Evolutionary conservation across 192 early-diverging fungal genomes (phyloP).

Genomic region (Podila epigama): DNA sequence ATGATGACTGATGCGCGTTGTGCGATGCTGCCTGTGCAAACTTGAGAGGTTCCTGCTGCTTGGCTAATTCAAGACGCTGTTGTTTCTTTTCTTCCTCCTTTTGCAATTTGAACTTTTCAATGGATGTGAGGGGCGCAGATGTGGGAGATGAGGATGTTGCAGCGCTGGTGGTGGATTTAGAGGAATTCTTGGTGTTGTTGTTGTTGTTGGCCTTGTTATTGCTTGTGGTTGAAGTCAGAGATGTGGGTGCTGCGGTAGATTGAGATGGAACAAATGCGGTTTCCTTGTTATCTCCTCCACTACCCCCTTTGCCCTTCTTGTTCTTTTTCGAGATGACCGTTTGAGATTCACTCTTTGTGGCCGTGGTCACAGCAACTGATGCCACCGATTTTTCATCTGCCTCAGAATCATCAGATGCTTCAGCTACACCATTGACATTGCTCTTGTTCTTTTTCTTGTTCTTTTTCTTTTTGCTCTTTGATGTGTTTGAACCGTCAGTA

Average conservation of each 20-base stretch:
- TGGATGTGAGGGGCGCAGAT: constrained; percentile 7
- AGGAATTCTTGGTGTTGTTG: background rate
- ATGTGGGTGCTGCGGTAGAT: background rate
- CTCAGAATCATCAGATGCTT: constrained; percentile 35
- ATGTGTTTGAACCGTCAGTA: background rate
- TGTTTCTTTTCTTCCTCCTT: constrained; percentile 24
- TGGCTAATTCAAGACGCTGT: constrained; percentile 15
- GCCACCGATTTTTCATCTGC: constrained; percentile 7
- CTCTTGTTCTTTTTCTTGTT: constrained; percentile 25
- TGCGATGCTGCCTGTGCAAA: constrained; percentile 32
- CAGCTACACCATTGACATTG: background rate
- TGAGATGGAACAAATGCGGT: background rate
- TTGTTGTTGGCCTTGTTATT: background rate
- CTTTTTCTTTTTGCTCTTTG: constrained; percentile 48
- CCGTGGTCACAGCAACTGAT: background rate
- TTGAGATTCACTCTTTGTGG: constrained; percentile 2
- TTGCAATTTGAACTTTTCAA: constrained; percentile 39
- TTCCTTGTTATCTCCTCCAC: background rate
- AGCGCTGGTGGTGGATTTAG: background rate
- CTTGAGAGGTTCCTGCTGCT: constrained; percentile 43
- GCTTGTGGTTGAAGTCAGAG: background rate
- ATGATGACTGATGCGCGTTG: constrained; percentile 16
- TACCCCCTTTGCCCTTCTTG: background rate
- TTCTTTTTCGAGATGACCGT: constrained; percentile 1
- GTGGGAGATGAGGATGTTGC: background rate